phyloP scores from a whole-genome alignment of 108 stramenopile genomes.

The Fistulifera pelliculosa region DNA sequence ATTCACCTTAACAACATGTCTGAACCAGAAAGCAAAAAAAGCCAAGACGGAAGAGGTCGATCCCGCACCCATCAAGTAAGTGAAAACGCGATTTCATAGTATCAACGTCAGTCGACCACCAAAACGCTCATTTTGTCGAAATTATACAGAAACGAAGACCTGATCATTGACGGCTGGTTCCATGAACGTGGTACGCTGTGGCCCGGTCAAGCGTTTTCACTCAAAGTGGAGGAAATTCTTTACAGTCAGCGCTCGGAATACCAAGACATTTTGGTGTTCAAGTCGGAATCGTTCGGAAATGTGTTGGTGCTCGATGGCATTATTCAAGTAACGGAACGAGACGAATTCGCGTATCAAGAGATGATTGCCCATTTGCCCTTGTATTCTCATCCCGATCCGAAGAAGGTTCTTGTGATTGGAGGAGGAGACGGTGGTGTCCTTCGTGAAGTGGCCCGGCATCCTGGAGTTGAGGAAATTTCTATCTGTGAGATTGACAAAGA shows the following conservation, averaged over 20 bases:
- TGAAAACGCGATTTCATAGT: too few relatives aligned
- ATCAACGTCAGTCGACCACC: too few relatives aligned
- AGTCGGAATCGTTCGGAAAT: conserved; percentile 82
- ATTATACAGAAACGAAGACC: conserved; percentile 17
- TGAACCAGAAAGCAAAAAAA: too few relatives aligned
- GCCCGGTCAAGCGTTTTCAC: conserved; percentile 82
- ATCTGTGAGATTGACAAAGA: conserved; percentile 95
- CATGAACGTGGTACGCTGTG: conserved; percentile 77
- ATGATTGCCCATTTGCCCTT: conserved; percentile 96
- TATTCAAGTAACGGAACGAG: conserved; percentile 93
- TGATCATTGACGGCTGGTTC: conserved; percentile 82
- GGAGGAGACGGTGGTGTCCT: conserved; percentile 98
- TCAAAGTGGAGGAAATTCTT: conserved; percentile 72
- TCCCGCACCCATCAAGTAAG: too few relatives aligned
- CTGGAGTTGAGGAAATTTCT: conserved; percentile 77
- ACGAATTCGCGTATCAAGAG: conserved; percentile 96
- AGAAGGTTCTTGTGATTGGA: conserved; percentile 90
- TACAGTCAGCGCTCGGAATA: conserved; percentile 70
- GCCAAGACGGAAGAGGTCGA: too few relatives aligned
- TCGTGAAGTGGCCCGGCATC: conserved; percentile 87
- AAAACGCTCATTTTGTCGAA: too few relatives aligned
- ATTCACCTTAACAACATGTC: too few relatives aligned
- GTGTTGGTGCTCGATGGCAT: conserved; percentile 97
- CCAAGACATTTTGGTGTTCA: conserved; percentile 96
- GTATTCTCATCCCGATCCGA: conserved; percentile 85